Base-by-base conservation (phyloP, 352 stramenopile species). In the Pythium aquatile region DNA sequence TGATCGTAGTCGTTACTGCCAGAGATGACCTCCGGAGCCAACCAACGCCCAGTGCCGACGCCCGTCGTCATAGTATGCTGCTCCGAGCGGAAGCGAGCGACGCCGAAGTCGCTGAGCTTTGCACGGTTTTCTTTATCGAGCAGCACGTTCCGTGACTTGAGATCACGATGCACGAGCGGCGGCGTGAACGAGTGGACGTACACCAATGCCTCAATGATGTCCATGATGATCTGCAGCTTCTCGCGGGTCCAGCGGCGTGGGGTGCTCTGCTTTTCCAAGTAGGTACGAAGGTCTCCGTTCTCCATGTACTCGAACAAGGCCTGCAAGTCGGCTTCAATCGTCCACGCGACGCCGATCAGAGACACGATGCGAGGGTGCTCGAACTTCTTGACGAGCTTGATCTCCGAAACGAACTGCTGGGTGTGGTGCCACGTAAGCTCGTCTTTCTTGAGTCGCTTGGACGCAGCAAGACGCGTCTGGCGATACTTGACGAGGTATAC, bases 271-370 rank as follows among this genome's bases (percentile, higher is more conserved):
- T 59, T 53, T 5, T 77, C 68, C 1, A 90, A 55, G 54, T 87
- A 88, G 24, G 75, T 67, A 10, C 79, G 71, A n/a, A 92, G 13
- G 56, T 92, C 83, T 1, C 83, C 81, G 3, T 73, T 75, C 26
- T 75, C 75, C 75, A 89, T 88, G 66, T 86, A 90, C 64, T 90
- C 81, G 44, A 92, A 88, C 1, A 92, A 59, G 9, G 75, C 77
- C 49, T 90, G 78, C 7, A 92, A 44, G 44, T 91, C 76, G 0
- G 63, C 70, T 61, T 87, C 72, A 20, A 82, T 77, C 1, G 71
- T 89, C 84, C 82, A 93, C 5, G 83, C 83, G 5, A 80, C 81
- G 3, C 85, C 85, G 5, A 93, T 70, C 9, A 96, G 65, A 17
- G 69, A 68, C 6, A 96, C 71, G 55, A 96, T 79, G 30, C 77